Evolutionary conservation across 139 green algal genomes (phyloP).

Genomic region (Chlamydomonas incerta): DNA sequence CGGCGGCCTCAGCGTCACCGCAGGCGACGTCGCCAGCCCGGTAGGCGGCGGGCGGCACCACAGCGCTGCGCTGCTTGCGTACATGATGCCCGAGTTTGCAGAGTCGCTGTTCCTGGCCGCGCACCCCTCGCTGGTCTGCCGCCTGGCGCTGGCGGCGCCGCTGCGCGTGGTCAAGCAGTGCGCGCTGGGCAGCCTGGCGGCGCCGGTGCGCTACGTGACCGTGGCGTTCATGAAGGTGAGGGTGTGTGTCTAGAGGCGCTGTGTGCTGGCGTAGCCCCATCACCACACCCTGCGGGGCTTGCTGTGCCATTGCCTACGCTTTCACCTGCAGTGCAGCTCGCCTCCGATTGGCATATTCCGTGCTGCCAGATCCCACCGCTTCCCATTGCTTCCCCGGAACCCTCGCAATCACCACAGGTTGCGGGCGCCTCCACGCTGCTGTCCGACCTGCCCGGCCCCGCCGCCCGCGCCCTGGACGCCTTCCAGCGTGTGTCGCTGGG

Average conservation of each 20-base stretch:
- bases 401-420: neutral
- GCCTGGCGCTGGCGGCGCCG: neutral
- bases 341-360: too few relatives aligned
- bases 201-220: neutral
- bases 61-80: too few relatives aligned
- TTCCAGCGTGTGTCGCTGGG: neutral
- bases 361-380: too few relatives aligned
- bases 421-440: neutral
- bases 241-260: too few relatives aligned
- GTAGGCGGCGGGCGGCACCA: too few relatives aligned
- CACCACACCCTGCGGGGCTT: too few relatives aligned
- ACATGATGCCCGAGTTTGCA: neutral
- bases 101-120: neutral
- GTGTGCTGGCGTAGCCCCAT: too few relatives aligned
- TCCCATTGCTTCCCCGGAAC: too few relatives aligned
- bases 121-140: neutral
- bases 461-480: neutral
- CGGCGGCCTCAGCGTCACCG: too few relatives aligned
- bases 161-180: neutral
- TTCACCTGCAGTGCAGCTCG: too few relatives aligned
- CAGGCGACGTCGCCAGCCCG: too few relatives aligned
- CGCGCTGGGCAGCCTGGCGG: neutral
- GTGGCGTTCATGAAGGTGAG: neutral
- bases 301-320: too few relatives aligned
- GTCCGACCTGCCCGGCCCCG: neutral